Percentiles rank a stretch among this genome's conserved stretches.
Conservation (phyloP, 371 early-diverging fungal species). For the Mortierella sp. region DNA sequence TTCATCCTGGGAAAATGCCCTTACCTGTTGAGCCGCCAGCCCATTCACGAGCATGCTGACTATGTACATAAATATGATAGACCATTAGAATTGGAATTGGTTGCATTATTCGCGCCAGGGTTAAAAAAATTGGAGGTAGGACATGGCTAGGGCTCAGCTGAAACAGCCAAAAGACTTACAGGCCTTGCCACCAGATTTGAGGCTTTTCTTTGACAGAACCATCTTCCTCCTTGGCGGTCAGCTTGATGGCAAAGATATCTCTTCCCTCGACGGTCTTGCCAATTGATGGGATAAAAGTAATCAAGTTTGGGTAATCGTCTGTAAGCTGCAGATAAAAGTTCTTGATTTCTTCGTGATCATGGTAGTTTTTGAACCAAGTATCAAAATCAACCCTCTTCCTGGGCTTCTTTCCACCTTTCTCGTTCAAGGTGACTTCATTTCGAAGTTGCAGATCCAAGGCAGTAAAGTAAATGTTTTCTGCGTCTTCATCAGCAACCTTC, state of each 20-base stretch:
- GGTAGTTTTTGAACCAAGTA: slow-evolving; percentile 67
- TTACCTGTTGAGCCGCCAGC: slow-evolving; percentile 58
- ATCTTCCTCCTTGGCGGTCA: slow-evolving; percentile 53
- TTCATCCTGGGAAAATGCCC: background rate
- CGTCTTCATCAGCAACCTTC: slow-evolving; percentile 34
- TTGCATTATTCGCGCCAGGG: background rate
- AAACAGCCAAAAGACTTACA: slow-evolving; percentile 29
- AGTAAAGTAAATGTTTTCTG: slow-evolving; percentile 30
- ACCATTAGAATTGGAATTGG: background rate
- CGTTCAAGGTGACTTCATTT: background rate
- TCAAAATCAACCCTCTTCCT: slow-evolving; percentile 32
- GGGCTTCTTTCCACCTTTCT: slow-evolving; percentile 18
- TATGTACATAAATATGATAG: background rate
- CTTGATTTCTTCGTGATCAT: slow-evolving; percentile 59
- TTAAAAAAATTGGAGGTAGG: background rate
- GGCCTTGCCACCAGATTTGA: slow-evolving; percentile 65
- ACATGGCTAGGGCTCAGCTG: too few relatives aligned
- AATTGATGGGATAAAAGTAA: slow-evolving; percentile 61
- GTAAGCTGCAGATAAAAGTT: slow-evolving; percentile 59
- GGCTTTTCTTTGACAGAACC: slow-evolving; percentile 53
- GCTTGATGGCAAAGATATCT: slow-evolving; percentile 65
- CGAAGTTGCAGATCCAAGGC: slow-evolving; percentile 9
- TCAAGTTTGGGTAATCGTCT: slow-evolving; percentile 56
- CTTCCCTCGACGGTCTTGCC: slow-evolving; percentile 65
- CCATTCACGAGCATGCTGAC: slow-evolving; percentile 75